phyloP scores from a whole-genome alignment of 1,139 yeast genomes.

The Yamadazyma siamensis region DNA sequence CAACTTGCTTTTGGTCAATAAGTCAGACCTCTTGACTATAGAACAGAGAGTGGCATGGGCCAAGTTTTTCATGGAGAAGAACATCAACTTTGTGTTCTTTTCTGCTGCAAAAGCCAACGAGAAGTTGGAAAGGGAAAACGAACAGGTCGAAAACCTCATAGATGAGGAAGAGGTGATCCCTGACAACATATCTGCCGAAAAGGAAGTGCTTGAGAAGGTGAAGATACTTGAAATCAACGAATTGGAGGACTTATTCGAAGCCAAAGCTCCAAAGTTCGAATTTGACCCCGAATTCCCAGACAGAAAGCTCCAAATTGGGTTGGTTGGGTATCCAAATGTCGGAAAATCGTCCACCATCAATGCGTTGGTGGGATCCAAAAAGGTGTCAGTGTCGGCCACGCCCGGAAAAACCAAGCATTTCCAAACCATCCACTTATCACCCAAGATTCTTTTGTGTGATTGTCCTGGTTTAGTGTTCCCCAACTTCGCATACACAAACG shows the following conservation, averaged over 20 bases:
- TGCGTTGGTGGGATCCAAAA: constrained; percentile 92
- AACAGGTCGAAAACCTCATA: constrained; percentile 23
- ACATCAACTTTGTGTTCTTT: constrained; percentile 86
- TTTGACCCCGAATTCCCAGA: constrained; percentile 54
- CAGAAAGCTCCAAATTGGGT: constrained; percentile 78
- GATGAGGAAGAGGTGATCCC: constrained; percentile 12
- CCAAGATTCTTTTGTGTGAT: constrained; percentile 85
- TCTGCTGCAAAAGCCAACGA: constrained; percentile 86
- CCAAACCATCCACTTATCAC: constrained; percentile 88
- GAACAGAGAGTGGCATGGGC: constrained; percentile 87
- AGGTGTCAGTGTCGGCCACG: constrained; percentile 95
- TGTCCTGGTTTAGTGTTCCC: constrained; percentile 99
- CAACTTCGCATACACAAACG: constrained; percentile 93
- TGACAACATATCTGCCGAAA: constrained; percentile 14
- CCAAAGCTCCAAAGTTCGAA: constrained; percentile 73
- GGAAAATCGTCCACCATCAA: constrained; percentile 97
- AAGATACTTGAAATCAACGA: constrained; percentile 79
- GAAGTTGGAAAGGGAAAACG: constrained; percentile 56
- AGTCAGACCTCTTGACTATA: constrained; percentile 82
- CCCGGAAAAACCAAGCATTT: constrained; percentile 99
- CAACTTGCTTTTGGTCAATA: constrained; percentile 83
- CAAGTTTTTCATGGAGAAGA: constrained; percentile 61
- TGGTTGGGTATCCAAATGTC: constrained; percentile 95
- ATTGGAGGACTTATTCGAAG: constrained; percentile 73
- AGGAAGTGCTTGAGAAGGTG: constrained; percentile 43